These are phyloP conservation scores for Nadsonia fulvescens DNA, from an alignment of 805 yeast genomes.

Conservation along the genomic window DNA sequence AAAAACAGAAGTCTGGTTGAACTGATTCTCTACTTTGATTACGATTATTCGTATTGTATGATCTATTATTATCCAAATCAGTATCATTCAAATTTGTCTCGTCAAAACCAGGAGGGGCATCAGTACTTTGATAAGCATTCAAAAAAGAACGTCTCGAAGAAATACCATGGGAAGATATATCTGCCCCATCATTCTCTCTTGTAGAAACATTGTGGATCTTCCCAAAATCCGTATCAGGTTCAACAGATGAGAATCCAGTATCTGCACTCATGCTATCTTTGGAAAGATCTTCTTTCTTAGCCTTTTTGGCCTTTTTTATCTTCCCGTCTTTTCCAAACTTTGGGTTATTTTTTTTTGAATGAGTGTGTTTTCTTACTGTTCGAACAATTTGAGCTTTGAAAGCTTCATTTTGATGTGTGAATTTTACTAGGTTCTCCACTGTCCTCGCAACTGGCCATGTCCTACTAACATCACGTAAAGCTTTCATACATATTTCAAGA, in stretches of 20 bases:
- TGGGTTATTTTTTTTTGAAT: slow-evolving; percentile 1
- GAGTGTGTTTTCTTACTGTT: slow-evolving; percentile 1
- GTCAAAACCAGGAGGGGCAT: too few relatives aligned
- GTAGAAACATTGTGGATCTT: slow-evolving; percentile 1
- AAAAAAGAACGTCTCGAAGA: slow-evolving; percentile 2
- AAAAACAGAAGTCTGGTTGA: slow-evolving; percentile 17
- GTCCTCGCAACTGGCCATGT: slow-evolving; percentile 36
- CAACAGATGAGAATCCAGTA: slow-evolving; percentile 1
- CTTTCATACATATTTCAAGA: slow-evolving; percentile 18
- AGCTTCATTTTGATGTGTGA: slow-evolving; percentile 22
- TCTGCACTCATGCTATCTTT: slow-evolving; percentile 1
- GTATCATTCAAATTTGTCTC: too few relatives aligned
- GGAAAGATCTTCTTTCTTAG: slow-evolving; percentile 1
- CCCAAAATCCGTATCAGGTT: not conserved
- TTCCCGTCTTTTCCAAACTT: not conserved
- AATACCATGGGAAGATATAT: not conserved
- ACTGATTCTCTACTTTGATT: slow-evolving; percentile 4
- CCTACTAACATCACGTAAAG: slow-evolving; percentile 26
- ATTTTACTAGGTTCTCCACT: slow-evolving; percentile 31
- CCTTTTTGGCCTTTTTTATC: slow-evolving; percentile 1
- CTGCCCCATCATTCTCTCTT: slow-evolving; percentile 1
- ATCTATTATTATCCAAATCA: too few relatives aligned
- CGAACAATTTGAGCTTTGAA: not conserved
- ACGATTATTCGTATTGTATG: slow-evolving; percentile 3
- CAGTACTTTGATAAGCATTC: slow-evolving; percentile 2